phyloP scores from a whole-genome alignment of 306 rosid genomes.

The Prunus mira region DNA sequence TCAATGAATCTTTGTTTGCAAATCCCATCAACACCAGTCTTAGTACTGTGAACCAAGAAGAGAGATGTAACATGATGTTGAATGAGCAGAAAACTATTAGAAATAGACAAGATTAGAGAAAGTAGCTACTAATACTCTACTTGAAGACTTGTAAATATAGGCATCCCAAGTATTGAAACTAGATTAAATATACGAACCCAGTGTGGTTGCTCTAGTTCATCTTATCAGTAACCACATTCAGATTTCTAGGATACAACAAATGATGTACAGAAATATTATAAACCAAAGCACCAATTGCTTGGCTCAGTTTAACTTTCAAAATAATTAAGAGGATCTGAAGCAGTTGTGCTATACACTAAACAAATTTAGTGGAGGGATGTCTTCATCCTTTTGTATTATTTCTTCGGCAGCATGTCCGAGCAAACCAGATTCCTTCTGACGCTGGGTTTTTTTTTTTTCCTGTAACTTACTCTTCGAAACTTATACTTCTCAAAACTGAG shows the following conservation, averaged over 20 bases:
- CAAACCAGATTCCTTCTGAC: slow-evolving; percentile 24
- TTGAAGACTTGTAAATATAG: neutral
- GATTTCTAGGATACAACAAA: slow-evolving; percentile 26
- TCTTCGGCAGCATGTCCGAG: slow-evolving; percentile 19
- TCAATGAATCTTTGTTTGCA: neutral
- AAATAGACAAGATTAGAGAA: too few species aligned
- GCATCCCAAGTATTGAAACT: neutral
- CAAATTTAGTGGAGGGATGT: slow-evolving; percentile 21
- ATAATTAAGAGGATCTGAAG: slow-evolving; percentile 27
- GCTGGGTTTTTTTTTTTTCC: slow-evolving; percentile 25
- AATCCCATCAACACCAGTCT: too few species aligned
- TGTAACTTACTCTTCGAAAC: slow-evolving; percentile 30
- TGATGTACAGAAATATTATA: slow-evolving; percentile 32
- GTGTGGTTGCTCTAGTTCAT: neutral
- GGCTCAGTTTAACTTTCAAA: slow-evolving; percentile 15
- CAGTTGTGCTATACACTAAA: slow-evolving; percentile 41
- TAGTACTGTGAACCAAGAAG: too few species aligned
- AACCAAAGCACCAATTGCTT: slow-evolving; percentile 31
- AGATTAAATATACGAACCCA: neutral
- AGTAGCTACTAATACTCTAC: neutral
- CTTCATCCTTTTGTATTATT: slow-evolving; percentile 52
- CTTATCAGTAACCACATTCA: neutral
- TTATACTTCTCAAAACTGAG: slow-evolving; percentile 29
- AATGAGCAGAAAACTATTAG: too few species aligned
- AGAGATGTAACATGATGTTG: too few species aligned